A percentile compares a stretch with the other conserved stretches of the same genome.
These are phyloP conservation scores for Penicillium sclerotigenum DNA, from an alignment of 2,329 filamentous ascomycete species.

Conservation along the genomic window DNA sequence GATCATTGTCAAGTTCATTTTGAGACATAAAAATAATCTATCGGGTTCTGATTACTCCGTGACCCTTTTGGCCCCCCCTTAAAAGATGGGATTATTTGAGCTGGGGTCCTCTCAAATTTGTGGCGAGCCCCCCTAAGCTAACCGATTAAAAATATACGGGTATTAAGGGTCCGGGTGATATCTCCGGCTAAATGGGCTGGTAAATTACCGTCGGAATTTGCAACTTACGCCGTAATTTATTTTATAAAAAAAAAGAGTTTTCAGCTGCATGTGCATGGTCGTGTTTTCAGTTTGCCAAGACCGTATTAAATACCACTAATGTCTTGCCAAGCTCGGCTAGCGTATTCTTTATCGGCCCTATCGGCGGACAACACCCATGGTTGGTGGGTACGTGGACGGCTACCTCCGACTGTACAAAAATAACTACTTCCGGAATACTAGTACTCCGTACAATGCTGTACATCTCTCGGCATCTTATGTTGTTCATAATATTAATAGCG, in stretches of 20 bases:
- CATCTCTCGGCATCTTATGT: background rate
- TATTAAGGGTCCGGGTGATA: background rate
- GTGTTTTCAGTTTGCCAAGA: background rate
- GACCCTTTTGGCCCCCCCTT: too few relatives aligned
- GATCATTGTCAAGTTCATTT: background rate
- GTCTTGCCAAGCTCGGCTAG: background rate
- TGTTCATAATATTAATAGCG: too few relatives aligned
- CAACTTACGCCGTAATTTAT: background rate
- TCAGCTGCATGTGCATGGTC: background rate
- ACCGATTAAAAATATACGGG: background rate
- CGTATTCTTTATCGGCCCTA: constrained; percentile 10
- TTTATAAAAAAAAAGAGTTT: background rate
- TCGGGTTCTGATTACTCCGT: background rate
- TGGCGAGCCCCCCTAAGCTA: background rate
- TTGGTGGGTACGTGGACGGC: background rate
- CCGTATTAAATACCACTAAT: background rate
- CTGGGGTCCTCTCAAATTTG: background rate
- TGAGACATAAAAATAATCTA: background rate
- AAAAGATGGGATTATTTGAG: background rate
- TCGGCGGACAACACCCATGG: background rate
- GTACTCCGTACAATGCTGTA: too few relatives aligned
- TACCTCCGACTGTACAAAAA: background rate
- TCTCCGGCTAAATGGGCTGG: background rate
- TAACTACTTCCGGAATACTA: background rate
- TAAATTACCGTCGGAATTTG: constrained; percentile 1